Base-by-base conservation (phyloP, 2,329 filamentous ascomycete species). In the Aspergillus sp. region DNA sequence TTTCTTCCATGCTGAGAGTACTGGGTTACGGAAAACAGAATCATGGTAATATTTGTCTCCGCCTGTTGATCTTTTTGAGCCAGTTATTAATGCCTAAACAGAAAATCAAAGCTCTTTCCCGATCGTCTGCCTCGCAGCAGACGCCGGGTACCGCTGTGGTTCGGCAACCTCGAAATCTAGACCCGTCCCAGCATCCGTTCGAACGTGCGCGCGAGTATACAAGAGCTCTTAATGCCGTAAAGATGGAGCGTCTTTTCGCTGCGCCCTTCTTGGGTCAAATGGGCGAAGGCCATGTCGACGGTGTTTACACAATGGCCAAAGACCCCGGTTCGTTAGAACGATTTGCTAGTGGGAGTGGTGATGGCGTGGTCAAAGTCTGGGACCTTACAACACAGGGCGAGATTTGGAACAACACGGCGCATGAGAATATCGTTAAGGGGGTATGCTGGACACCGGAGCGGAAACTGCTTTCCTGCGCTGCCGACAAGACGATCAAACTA, bases 311-410 rank as follows among this genome's bases (percentile, higher is more conserved):
- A 37, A 86, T 95, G 73, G 88, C 89, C 59, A 92, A 92, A 73
- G 91, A 95, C 66, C 89, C 89, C 6, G 86, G 85, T 65, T 88
- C 87, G 7, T 77, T 93, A 24, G 84, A 91, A 66, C 81, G 87
- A 57, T 85, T 93, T 66, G 91, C 92, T 6, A 93, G 89, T 69
- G 92, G 90, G 44, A 91, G 89, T 65, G 93, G 93, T 62, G 95
- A 99, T 74, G 93, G 95, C 63, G 86, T 97, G 9, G 85, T 99
- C 57, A 99, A 99, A 77, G 89, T 95, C 34, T 96, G 92, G 92
- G 89, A 96, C 75, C 78, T 95, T 65, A 84, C 87, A 8, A 88
- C 82, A 61, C 80, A 85, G 56, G 86, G 89, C 27, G 89, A 95
- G 71, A 82, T 88, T 48, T 93, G 90, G 88, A 83, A 90, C 67